These are phyloP conservation scores for Aspergillus quadrilineatus DNA, from an alignment of 2,329 filamentous ascomycete genomes.

Conservation along the genomic window DNA sequence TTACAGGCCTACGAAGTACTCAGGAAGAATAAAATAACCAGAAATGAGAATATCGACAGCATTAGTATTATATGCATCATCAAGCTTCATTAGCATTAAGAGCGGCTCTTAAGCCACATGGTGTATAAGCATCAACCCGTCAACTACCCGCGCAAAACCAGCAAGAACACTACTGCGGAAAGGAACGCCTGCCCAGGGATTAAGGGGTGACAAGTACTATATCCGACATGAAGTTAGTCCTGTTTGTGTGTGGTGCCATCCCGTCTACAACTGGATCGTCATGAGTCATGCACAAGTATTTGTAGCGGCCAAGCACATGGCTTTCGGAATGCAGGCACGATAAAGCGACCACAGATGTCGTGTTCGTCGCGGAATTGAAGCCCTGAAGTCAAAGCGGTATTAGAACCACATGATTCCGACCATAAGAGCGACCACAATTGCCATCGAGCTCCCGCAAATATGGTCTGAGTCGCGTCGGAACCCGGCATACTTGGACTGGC, in stretches of 20 bases:
- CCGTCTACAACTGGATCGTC: not conserved
- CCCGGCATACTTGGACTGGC: conserved; percentile 26
- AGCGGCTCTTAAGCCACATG: not conserved
- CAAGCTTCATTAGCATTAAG: conserved; percentile 8
- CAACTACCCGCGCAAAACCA: not conserved
- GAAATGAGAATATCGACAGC: too few species aligned
- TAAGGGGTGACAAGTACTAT: not conserved
- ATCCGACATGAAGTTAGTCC: not conserved
- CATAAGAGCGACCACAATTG: conserved; percentile 37
- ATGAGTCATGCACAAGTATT: not conserved
- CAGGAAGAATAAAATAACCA: too few species aligned
- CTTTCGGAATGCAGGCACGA: not conserved
- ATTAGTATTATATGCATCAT: conserved; percentile 9
- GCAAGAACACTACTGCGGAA: not conserved
- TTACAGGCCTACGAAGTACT: not conserved
- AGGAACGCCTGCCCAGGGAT: not conserved
- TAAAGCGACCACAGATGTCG: not conserved
- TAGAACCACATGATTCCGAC: conserved; percentile 41
- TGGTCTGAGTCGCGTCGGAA: conserved; percentile 27
- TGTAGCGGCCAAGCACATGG: not conserved
- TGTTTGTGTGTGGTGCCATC: not conserved
- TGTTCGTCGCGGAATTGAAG: not conserved
- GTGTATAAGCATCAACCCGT: conserved; percentile 1
- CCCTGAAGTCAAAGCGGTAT: not conserved
- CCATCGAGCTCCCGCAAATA: conserved; percentile 38